Percentiles rank a stretch among this genome's conserved stretches.
Conservation (phyloP, 331 rosid species). For the Erythrophleum ivorense region DNA sequence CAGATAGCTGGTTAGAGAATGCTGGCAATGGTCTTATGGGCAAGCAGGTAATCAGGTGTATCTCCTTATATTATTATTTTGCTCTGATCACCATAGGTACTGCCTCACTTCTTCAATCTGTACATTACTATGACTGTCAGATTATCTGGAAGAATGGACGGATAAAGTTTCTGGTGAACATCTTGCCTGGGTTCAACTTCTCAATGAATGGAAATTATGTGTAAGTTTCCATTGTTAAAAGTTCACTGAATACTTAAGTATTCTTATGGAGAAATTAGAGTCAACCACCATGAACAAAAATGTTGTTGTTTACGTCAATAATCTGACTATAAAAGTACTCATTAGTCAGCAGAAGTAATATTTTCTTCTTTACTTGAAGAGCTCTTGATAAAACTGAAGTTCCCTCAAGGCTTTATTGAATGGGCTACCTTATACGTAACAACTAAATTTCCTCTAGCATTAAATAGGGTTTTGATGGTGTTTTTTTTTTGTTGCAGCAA, state of each 20-base stretch:
- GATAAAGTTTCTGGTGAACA: conserved; percentile 72
- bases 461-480: no score
- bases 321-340: not conserved
- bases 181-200: conserved; percentile 75
- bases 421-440: not conserved
- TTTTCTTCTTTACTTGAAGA: not conserved
- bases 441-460: not conserved
- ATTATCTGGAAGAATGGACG: conserved; percentile 68
- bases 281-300: not conserved
- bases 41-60: conserved; percentile 59
- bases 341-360: no score
- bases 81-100: not conserved
- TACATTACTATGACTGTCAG: conserved; percentile 44
- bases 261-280: not conserved
- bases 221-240: conserved; percentile 54
- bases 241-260: not conserved
- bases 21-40: conserved; percentile 97
- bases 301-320: not conserved
- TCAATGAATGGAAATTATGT: conserved; percentile 66
- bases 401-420: not conserved
- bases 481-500: no score
- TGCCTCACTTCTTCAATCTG: conserved; percentile 26
- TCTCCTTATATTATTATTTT: conserved; percentile 13
- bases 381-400: not conserved
- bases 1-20: conserved; percentile 96